Evolutionary conservation across 176 grass and related monocot species (phyloP), one percentile per base, ranked within the genome.

Genomic region (Olyra latifolia): DNA sequence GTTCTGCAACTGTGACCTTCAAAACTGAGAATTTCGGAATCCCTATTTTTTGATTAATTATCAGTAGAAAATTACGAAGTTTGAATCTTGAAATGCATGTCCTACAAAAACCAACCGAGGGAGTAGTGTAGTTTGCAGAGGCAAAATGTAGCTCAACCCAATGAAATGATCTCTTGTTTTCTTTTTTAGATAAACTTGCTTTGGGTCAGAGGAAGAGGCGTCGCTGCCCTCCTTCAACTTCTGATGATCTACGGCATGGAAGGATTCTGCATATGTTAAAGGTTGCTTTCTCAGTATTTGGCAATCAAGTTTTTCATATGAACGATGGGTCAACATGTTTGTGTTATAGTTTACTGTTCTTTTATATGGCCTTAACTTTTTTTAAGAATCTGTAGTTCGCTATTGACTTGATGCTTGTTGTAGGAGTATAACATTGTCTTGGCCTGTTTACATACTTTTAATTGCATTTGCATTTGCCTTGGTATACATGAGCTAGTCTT

Each of bases 251-350:
- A 68, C 91, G 95, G 9, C 85, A 98, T 80, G 77, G 74, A 80
- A 91, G 91, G 68, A 98, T 98, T 90, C 68, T 98, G 16, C 84
- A 94, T 76, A 92, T 85, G 82, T 77, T 98, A 62, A 80, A 87
- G 95, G 95, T 97, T 79, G 29, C 76, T 41, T 65, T 17, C 56
- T 82, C 54, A 81, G 38, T 65, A 65, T 76, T 48, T 46, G 2
- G 53, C 3, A 87, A 70, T 70, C 7, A 23, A 72, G 63, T 45
- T 28, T 68, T 71, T 64, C 19, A 67, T 41, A 76, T 82, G 75
- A 85, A 87, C 17, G 40, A 76, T 61, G 10, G 66, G 38, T 64
- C 38, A 41, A 68, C 29, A 60, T 76, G 32, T 46, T 27, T 81
- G 6, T 80, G 54, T 13, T 49, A 9, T 69, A 80, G 38, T 53